Percentiles rank a stretch among this genome's conserved stretches.
Conservation (phyloP, 768 basidiomycete species). For the Glaciozyma martinii region DNA sequence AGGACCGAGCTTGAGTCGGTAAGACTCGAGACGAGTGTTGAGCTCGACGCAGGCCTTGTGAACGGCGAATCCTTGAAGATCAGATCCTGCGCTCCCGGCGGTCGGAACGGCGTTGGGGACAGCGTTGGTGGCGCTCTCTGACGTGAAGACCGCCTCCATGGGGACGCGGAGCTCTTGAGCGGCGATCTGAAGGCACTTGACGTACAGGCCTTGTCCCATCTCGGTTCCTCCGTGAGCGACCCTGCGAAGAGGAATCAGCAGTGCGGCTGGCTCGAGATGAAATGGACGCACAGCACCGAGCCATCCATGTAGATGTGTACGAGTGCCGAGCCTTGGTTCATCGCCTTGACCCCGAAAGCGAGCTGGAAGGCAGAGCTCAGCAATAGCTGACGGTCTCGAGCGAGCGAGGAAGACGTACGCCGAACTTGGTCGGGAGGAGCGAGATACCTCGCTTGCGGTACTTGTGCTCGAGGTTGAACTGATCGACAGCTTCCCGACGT, state of each 20-base stretch:
- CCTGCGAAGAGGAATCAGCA: too few species aligned
- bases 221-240: constrained; percentile 35
- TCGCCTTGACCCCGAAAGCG: constrained; percentile 17
- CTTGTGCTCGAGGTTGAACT: constrained; percentile 32
- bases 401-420: constrained; percentile 24
- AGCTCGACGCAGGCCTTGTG: constrained; percentile 34
- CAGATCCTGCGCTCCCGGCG: constrained; percentile 9
- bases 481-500: constrained; percentile 25
- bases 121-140: constrained; percentile 33
- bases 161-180: constrained; percentile 33
- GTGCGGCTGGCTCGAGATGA: too few species aligned
- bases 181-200: constrained; percentile 33
- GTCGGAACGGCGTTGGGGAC: constrained; percentile 26
- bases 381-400: not conserved
- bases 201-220: constrained; percentile 31
- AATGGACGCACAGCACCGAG: constrained; percentile 11
- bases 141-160: constrained; percentile 32
- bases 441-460: constrained; percentile 33
- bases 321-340: constrained; percentile 25
- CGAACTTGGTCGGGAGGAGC: constrained; percentile 34
- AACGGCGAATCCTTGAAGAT: constrained; percentile 15
- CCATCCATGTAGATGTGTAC: constrained; percentile 32
- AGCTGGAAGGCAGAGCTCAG: not conserved
- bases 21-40: constrained; percentile 30
- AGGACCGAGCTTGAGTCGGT: constrained; percentile 25